Evolutionary conservation across 495 filamentous ascomycete species (phyloP), one percentile per base, ranked within the genome.

Genomic region (Beverwykella pulmonaria): DNA sequence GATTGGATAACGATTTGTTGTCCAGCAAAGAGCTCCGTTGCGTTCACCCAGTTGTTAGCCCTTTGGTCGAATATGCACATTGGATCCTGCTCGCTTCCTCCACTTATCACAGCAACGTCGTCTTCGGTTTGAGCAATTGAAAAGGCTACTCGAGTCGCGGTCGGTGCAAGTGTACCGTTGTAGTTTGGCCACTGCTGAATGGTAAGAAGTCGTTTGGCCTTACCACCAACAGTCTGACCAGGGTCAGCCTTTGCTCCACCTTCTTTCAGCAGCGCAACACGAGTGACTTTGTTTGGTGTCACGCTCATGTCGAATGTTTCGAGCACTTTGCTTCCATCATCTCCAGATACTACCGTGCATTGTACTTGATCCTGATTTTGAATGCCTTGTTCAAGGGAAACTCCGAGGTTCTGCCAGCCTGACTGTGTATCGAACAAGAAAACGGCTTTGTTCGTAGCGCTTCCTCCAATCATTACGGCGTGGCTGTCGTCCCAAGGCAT

Each of bases 291-390:
- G 74, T 96, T 94, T n/a, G 95, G 93, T 2, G 85, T 87, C 12
- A 80, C 80, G 14, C 79, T 83, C 82, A 93, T 85, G 72, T 97
- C 86, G 74, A 92, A 98, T 0, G 84, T 84, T 67, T 92, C 84
- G 14, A 98, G 79, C n/a, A 91, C 81, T 73, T 92, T 94, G 76
- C 89, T 92, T 4, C 87, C 91, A 72, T 96, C 90, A 44, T 87
- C 84, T 8, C 86, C 88, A 55, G 80, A 78, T 20, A 96, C 75
- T 15, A 97, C 75, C 6, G 84, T 81, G 19, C 82, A 86, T 70
- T 86, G 83, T n/a, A 84, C 75, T 4, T 78, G 77, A 6, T 79
- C 75, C 29, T 84, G 82, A 62, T 84, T 82, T 7, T 83, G 71
- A 10, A 93, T 67, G 15, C 83, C 81, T 32, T 79, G 69, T n/a